Evolutionary conservation across 495 filamentous ascomycete species (phyloP).

Genomic region (Xylaria grammica): DNA sequence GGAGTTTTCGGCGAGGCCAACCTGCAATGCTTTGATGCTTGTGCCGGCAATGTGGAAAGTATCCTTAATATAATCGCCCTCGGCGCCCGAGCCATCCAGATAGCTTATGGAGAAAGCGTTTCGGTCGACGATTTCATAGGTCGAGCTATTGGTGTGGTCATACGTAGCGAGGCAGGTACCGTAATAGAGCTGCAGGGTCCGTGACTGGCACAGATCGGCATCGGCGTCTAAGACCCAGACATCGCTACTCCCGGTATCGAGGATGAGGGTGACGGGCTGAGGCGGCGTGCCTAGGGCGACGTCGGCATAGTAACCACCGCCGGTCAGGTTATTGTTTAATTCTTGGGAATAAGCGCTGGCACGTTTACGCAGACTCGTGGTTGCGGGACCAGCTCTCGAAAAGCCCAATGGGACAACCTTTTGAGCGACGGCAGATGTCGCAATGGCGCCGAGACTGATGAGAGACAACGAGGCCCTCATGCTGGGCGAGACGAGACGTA

Average conservation of each 20-base stretch:
- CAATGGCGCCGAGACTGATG: constrained; percentile 13
- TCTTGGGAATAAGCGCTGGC: constrained; percentile 41
- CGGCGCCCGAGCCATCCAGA: constrained; percentile 66
- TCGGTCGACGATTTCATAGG: constrained; percentile 66
- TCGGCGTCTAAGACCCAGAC: constrained; percentile 66
- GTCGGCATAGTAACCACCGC: constrained; percentile 67
- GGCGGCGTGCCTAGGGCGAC: constrained; percentile 72
- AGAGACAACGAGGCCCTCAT: constrained; percentile 29
- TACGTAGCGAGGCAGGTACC: constrained; percentile 39
- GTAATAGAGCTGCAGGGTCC: constrained; percentile 38
- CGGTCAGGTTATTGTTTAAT: constrained; percentile 53
- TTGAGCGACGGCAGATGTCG: constrained; percentile 23
- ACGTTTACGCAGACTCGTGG: constrained; percentile 26
- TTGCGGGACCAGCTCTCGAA: constrained; percentile 21
- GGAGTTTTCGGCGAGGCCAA: constrained; percentile 78
- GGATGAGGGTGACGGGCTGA: constrained; percentile 57
- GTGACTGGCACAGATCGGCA: constrained; percentile 50
- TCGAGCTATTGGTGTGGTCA: constrained; percentile 67
- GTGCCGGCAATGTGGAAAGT: constrained; percentile 70
- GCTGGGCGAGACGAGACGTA: background rate
- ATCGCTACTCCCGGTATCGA: constrained; percentile 89
- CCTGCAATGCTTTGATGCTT: constrained; percentile 71
- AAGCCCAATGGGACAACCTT: constrained; percentile 35
- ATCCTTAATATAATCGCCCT: constrained; percentile 82
- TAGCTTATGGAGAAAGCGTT: constrained; percentile 82